Evolutionary conservation across 148 eudicot species (phyloP).

Genomic region (Agrostemma githago): DNA sequence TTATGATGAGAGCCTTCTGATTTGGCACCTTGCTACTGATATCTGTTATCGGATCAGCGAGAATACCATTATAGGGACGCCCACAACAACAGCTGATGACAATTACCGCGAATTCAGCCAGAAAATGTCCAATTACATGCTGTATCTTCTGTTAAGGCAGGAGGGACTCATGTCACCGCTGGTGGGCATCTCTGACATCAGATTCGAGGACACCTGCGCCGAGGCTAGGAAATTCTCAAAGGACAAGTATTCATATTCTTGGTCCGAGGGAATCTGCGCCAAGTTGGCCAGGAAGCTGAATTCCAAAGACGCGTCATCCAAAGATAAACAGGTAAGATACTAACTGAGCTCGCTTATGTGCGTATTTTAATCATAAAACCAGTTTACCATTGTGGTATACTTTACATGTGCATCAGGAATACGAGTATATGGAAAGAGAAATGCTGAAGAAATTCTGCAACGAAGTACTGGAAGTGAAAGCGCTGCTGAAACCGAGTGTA

Average conservation of each 20-base stretch:
- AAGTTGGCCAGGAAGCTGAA: background rate
- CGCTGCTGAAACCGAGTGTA: background rate
- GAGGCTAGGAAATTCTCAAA: conserved; percentile 19
- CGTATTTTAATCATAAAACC: no score
- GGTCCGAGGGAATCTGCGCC: background rate
- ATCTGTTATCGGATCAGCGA: conserved; percentile 18
- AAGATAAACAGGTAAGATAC: background rate
- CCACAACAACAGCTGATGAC: background rate
- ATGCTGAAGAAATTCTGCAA: background rate
- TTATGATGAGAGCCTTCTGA: conserved; percentile 25
- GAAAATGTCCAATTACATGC: conserved; percentile 31
- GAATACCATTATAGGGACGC: background rate
- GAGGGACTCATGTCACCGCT: conserved; percentile 23
- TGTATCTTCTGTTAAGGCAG: conserved; percentile 29
- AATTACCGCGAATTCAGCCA: conserved; percentile 1
- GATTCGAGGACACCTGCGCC: conserved; percentile 24
- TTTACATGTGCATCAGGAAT: background rate
- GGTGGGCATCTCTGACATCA: conserved; percentile 23
- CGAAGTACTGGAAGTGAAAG: background rate
- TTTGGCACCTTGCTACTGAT: conserved; percentile 30
- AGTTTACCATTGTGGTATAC: no score
- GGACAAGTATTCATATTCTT: background rate
- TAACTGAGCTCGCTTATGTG: no score
- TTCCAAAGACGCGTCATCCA: background rate
- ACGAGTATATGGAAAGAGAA: background rate